Percentiles rank a stretch among this genome's conserved stretches.
Conservation (phyloP, 2,329 filamentous ascomycete genomes). For the Drechslerella stenobrocha region DNA sequence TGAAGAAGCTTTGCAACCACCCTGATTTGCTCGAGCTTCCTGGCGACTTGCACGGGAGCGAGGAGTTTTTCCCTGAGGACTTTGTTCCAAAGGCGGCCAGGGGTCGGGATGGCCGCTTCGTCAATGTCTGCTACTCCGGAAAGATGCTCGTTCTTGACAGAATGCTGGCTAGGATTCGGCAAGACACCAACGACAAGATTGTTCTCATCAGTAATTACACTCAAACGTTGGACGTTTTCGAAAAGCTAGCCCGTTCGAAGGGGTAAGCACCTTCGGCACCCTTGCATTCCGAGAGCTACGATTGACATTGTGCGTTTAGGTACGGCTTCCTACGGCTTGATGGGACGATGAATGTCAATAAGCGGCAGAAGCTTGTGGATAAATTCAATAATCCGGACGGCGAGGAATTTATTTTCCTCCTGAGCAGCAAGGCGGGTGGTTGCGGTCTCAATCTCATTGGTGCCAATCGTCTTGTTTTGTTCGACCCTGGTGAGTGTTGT, state of each 20-base stretch:
- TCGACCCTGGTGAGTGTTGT: conserved; percentile 67
- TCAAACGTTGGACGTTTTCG: conserved; percentile 91
- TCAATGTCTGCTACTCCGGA: conserved; percentile 94
- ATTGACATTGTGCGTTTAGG: no score
- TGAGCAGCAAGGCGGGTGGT: conserved; percentile 93
- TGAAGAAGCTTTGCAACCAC: conserved; percentile 99
- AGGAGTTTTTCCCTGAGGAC: conserved; percentile 78
- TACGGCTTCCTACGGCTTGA: conserved; percentile 90
- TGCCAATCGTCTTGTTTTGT: conserved; percentile 89
- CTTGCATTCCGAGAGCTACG: no score
- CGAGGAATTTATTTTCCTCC: conserved; percentile 87
- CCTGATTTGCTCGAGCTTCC: conserved; percentile 85
- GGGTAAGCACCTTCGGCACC: no score
- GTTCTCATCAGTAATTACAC: conserved; percentile 99
- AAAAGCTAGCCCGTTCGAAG: conserved; percentile 80
- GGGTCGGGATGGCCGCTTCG: conserved; percentile 78
- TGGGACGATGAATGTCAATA: conserved; percentile 96
- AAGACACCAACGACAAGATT: conserved; percentile 98
- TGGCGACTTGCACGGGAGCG: conserved; percentile 82
- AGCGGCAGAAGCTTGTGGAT: conserved; percentile 94
- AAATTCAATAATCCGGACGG: conserved; percentile 94
- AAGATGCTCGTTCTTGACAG: conserved; percentile 98
- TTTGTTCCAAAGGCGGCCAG: conserved; percentile 85
- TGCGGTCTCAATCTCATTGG: conserved; percentile 96
- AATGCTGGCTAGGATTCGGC: conserved; percentile 92